Evolutionary conservation across 139 green algal genomes (phyloP), one percentile per base, ranked within the genome.

Genomic region (Coelastrella sp.): DNA sequence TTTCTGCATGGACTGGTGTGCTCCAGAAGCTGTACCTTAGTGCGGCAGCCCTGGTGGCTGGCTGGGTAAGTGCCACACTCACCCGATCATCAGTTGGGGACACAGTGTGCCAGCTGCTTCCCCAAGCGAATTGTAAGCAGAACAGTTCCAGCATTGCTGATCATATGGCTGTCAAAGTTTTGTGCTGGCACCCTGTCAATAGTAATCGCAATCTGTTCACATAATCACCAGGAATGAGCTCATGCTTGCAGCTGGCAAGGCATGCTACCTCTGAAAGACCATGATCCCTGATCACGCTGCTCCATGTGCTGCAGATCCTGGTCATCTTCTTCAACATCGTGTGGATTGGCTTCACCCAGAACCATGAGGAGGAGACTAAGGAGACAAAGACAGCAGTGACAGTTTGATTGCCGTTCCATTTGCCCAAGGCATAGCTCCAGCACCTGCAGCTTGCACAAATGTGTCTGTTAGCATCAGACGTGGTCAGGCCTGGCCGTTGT

Each of bases 321-420:
- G 84, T 89, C 6, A 49, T 89, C 0, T 61, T 89, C 72, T 83
- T 89, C 20, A 83, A 89, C 72, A 7, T 89, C 12, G 24, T 61
- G 35, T 89, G 84, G 84, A 89, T 89, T 82, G 84, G 68, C 22
- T 89, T 83, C 20, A 59, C 35, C 56, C 66, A 68, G 12, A 49
- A 80, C 84, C 9, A 27, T 8, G 84, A 89, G 20, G 27, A 35
- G 22, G 81, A n/a, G 27, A n/a, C 60, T 56, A 9, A 78, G 72
- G 7, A 70, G 4, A 17, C 12, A 14, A 70, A 70, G 63, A 49
- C 35, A 49, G 35, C 35, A 49, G 35, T 49, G 35, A 49, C 35
- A 49, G 35, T 49, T 49, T 49, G 35, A 49, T 49, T 49, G 35
- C 35, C 1, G 35, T 49, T 49, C 35, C 35, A 49, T 49, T 49